Evolutionary conservation across 805 yeast species (phyloP).

Genomic region (Suhomyces xylopsoci): DNA sequence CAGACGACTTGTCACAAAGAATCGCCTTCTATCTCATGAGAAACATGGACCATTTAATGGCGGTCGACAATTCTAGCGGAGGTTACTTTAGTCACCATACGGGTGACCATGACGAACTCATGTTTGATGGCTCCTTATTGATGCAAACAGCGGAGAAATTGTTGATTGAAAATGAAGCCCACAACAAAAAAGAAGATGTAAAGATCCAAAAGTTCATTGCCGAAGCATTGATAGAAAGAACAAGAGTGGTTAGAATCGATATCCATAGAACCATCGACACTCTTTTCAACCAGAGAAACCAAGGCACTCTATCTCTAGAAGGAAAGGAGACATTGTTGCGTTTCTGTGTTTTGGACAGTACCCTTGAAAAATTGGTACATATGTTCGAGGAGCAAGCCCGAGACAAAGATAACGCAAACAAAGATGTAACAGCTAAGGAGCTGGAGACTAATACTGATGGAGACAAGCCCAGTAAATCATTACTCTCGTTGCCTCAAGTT

Average conservation of each 20-base stretch:
- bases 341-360: conserved; percentile 52
- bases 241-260: conserved; percentile 47
- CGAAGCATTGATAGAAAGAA: conserved; percentile 50
- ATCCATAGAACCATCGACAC: conserved; percentile 52
- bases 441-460: background rate
- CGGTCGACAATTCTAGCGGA: conserved; percentile 15
- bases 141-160: conserved; percentile 72
- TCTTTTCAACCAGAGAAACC: conserved; percentile 44
- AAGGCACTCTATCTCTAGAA: conserved; percentile 48
- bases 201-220: conserved; percentile 45
- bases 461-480: background rate
- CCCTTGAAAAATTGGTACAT: conserved; percentile 50
- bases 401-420: background rate
- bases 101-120: conserved; percentile 60
- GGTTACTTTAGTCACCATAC: conserved; percentile 42
- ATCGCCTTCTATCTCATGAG: conserved; percentile 56
- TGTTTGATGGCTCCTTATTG: conserved; percentile 72
- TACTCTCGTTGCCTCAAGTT: conserved; percentile 12
- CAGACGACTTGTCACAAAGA: conserved; percentile 51
- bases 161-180: conserved; percentile 31
- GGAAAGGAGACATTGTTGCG: conserved; percentile 54
- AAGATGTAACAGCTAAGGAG: background rate
- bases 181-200: conserved; percentile 30
- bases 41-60: conserved; percentile 48
- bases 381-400: conserved; percentile 45